phyloP scores from a whole-genome alignment of 441 rosid species.

The Erodium moschatum region DNA sequence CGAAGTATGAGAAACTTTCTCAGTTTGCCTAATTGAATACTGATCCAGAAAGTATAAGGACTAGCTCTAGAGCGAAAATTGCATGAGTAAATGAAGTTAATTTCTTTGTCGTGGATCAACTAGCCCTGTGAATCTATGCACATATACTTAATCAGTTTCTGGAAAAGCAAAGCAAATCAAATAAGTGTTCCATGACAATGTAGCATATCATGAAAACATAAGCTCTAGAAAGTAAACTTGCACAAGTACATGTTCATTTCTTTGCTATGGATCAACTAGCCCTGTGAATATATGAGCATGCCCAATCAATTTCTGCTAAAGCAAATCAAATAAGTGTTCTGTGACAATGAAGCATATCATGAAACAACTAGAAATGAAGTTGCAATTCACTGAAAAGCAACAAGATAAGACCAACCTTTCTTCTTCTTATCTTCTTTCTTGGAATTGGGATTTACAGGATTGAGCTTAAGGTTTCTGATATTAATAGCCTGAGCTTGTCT shows the following conservation, averaged over 20 bases:
- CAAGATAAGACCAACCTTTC: slow-evolving; percentile 32
- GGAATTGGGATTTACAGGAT: slow-evolving; percentile 29
- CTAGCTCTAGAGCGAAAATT: neutral
- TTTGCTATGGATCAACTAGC: neutral
- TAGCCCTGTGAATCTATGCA: too few species aligned
- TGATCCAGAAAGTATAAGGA: neutral
- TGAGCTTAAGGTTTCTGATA: slow-evolving; percentile 48
- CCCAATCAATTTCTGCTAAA: neutral
- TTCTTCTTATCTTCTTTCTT: slow-evolving; percentile 23
- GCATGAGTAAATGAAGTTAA: neutral
- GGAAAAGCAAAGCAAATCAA: too few species aligned
- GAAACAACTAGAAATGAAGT: neutral
- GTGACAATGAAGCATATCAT: neutral
- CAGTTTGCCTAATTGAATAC: neutral
- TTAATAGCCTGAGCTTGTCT: slow-evolving; percentile 57
- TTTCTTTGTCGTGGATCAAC: too few species aligned
- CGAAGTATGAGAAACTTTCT: neutral
- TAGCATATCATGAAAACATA: too few species aligned
- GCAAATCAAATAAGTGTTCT: neutral
- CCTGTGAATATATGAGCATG: neutral
- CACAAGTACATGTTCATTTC: neutral
- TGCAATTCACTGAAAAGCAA: neutral
- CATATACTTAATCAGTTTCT: too few species aligned
- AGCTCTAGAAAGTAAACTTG: too few species aligned
- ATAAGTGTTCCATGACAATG: too few species aligned